A percentile compares a stretch with the other conserved stretches of the same genome.
These are phyloP conservation scores for Sarocladium strictum DNA, from an alignment of 2,329 filamentous ascomycete genomes.

Conservation along the genomic window DNA sequence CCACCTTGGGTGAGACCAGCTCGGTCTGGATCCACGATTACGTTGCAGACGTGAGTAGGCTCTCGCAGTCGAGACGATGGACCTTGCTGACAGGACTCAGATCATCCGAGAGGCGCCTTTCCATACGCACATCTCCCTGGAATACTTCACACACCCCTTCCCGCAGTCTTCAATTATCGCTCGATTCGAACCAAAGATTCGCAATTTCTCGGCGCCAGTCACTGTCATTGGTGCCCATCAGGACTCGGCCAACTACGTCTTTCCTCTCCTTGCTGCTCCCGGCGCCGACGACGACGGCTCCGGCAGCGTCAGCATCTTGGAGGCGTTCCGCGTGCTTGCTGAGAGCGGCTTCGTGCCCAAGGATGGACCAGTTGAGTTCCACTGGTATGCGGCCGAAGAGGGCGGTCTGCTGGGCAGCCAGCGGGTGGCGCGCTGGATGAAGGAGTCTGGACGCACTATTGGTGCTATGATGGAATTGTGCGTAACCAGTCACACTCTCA, in stretches of 20 bases:
- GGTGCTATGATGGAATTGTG: constrained; percentile 65
- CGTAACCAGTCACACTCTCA: constrained; percentile 9
- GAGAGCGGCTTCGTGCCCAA: constrained; percentile 30
- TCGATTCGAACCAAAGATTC: constrained; percentile 44
- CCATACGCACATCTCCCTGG: constrained; percentile 30
- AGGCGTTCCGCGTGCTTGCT: constrained; percentile 61
- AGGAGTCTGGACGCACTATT: constrained; percentile 53
- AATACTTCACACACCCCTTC: constrained; percentile 52
- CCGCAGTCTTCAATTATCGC: constrained; percentile 67
- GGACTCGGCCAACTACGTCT: constrained; percentile 67
- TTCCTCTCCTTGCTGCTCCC: constrained; percentile 63
- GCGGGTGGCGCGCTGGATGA: constrained; percentile 35
- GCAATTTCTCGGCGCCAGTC: constrained; percentile 1
- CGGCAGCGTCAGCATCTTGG: constrained; percentile 67
- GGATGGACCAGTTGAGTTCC: constrained; percentile 57
- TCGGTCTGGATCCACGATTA: constrained; percentile 30
- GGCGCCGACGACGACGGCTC: constrained; percentile 71
- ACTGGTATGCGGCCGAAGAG: constrained; percentile 78
- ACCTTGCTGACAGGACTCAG: constrained; percentile 7
- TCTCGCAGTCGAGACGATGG: neutral
- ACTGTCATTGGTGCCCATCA: constrained; percentile 55
- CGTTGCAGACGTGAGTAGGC: constrained; percentile 22
- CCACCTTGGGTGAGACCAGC: constrained; percentile 24
- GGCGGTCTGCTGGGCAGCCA: constrained; percentile 60
- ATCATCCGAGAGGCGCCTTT: constrained; percentile 28